Percentiles rank a stretch among this genome's conserved stretches.
These are phyloP conservation scores for Fusarium siculi DNA, from an alignment of 2,329 filamentous ascomycete genomes.

Conservation along the genomic window DNA sequence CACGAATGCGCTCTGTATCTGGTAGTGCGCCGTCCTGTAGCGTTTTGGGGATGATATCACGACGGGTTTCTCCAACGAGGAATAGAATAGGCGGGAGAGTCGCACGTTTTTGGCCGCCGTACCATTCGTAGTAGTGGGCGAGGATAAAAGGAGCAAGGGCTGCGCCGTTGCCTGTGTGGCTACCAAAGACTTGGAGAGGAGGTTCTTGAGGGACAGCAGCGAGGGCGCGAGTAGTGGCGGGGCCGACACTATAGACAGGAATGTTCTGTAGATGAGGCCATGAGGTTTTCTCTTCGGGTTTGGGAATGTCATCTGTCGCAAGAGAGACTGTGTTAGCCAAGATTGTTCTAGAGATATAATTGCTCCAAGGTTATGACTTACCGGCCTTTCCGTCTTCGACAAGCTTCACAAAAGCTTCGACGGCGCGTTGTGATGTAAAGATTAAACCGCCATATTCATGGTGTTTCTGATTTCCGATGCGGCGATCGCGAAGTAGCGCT, in stretches of 20 bases:
- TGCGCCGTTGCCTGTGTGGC: conserved; percentile 87
- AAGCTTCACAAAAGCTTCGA: conserved; percentile 78
- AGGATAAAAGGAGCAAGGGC: conserved; percentile 82
- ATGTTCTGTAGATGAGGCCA: conserved; percentile 68
- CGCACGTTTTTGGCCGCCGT: conserved; percentile 51
- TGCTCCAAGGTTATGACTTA: conserved; percentile 10
- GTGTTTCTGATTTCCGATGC: conserved; percentile 52
- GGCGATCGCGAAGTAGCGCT: conserved; percentile 57
- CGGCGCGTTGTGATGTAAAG: conserved; percentile 85
- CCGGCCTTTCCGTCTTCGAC: conserved; percentile 63
- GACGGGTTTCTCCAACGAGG: conserved; percentile 86
- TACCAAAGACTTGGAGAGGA: conserved; percentile 74
- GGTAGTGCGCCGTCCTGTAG: conserved; percentile 70
- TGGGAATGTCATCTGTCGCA: conserved; percentile 23
- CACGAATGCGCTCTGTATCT: conserved; percentile 63
- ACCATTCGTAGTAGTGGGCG: conserved; percentile 74
- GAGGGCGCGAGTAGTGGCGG: conserved; percentile 82
- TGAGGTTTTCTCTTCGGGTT: conserved; percentile 10
- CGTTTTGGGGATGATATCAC: conserved; percentile 89
- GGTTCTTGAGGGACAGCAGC: conserved; percentile 61
- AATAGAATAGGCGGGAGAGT: conserved; percentile 78
- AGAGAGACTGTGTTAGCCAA: not conserved
- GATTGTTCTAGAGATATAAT: not conserved
- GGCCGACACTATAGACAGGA: conserved; percentile 81
- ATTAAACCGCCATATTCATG: conserved; percentile 78